Conservation (phyloP, 305 asterid species). For the Andrographis paniculata region DNA sequence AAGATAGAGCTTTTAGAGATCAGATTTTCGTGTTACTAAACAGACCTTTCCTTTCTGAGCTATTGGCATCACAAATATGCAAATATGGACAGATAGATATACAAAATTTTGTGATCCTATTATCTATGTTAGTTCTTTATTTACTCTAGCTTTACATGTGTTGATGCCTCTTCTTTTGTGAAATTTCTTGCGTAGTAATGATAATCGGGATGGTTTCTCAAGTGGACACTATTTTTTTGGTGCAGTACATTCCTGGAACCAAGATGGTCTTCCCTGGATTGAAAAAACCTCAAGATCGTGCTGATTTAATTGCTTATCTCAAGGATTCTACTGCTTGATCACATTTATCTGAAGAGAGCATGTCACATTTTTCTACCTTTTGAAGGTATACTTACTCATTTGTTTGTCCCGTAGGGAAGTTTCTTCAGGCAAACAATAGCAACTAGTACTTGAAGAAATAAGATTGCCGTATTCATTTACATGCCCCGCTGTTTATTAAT, state of each 20-base stretch:
- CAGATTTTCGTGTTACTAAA: too few species aligned
- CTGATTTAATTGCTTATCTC: constrained; percentile 21
- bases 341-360: neutral
- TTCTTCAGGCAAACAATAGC: neutral
- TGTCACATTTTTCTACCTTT: neutral
- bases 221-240: neutral
- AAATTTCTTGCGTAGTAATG: neutral
- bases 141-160: neutral
- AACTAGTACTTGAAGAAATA: neutral
- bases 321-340: constrained; percentile 22
- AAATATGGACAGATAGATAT: neutral
- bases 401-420: neutral
- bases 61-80: neutral
- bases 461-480: neutral
- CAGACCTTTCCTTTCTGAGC: neutral
- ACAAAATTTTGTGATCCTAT: too few species aligned
- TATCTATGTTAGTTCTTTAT: neutral
- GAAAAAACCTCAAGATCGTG: constrained; percentile 24
- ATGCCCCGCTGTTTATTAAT: neutral
- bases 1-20: too few species aligned
- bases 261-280: constrained; percentile 26
- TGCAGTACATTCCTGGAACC: constrained; percentile 26
- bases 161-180: neutral
- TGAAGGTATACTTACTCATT: neutral
- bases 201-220: neutral